Conservation (phyloP, 768 basidiomycete genomes). For the Agaricus sinodeliciosus region DNA sequence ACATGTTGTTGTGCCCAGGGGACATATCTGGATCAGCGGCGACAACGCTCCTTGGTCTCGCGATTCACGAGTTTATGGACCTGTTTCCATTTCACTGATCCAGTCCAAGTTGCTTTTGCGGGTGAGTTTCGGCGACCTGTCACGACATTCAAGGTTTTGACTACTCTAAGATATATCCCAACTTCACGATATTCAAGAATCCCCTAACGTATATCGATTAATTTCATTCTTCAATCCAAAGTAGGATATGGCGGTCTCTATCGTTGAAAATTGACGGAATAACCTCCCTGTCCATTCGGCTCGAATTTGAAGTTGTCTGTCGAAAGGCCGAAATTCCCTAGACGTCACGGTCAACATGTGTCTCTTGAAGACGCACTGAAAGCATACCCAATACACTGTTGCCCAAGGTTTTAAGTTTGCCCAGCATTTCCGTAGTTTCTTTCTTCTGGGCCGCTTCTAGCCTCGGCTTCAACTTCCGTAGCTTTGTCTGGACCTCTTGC, state of each 20-base stretch:
- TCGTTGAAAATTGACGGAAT: slow-evolving; percentile 80
- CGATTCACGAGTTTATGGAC: slow-evolving; percentile 92
- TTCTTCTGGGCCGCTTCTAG: slow-evolving; percentile 72
- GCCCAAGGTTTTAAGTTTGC: slow-evolving; percentile 87
- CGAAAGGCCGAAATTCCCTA: slow-evolving; percentile 89
- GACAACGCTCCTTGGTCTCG: slow-evolving; percentile 81
- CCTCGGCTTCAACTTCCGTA: slow-evolving; percentile 56
- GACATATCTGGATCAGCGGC: slow-evolving; percentile 87
- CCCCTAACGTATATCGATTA: slow-evolving; percentile 34
- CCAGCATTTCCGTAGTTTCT: slow-evolving; percentile 89
- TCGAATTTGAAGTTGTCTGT: slow-evolving; percentile 97
- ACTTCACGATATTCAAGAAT: slow-evolving; percentile 35
- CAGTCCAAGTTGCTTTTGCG: slow-evolving; percentile 58
- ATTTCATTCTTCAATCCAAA: background rate
- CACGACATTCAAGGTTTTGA: background rate
- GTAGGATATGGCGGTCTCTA: slow-evolving; percentile 20
- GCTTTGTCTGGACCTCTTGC: slow-evolving; percentile 38
- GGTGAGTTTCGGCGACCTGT: slow-evolving; percentile 32
- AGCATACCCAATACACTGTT: slow-evolving; percentile 77
- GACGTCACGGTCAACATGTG: background rate
- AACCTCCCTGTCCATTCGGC: slow-evolving; percentile 92
- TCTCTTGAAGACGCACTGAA: background rate
- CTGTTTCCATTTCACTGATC: slow-evolving; percentile 78
- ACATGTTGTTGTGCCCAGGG: slow-evolving; percentile 74
- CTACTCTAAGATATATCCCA: slow-evolving; percentile 37